phyloP scores from a whole-genome alignment of 257 asterid species.

The Ocimum tenuiflorum region DNA sequence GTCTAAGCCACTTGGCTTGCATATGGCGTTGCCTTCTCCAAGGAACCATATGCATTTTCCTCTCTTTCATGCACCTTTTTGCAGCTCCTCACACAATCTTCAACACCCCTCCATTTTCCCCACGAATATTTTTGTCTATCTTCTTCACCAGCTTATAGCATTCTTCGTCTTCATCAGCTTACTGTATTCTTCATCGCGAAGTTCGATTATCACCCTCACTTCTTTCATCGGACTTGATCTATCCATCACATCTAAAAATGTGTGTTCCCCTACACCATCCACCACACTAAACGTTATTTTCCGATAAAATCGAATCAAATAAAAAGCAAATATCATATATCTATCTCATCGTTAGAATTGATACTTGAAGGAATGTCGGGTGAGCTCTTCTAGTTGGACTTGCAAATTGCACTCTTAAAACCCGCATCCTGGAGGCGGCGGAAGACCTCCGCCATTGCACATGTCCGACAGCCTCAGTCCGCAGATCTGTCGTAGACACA shows the following conservation, averaged over 20 bases:
- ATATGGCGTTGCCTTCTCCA: slow-evolving; percentile 87
- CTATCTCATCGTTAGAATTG: too few relatives aligned
- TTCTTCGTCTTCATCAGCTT: slow-evolving; percentile 73
- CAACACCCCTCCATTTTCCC: slow-evolving; percentile 71
- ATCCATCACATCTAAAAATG: slow-evolving; percentile 69
- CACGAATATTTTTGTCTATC: slow-evolving; percentile 58
- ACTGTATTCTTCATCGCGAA: slow-evolving; percentile 56
- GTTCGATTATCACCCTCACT: slow-evolving; percentile 63
- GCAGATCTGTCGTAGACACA: slow-evolving; percentile 41
- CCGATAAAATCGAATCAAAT: too few relatives aligned
- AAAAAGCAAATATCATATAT: too few relatives aligned
- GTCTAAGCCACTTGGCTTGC: slow-evolving; percentile 88
- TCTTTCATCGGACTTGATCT: slow-evolving; percentile 47
- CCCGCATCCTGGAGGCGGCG: slow-evolving; percentile 56
- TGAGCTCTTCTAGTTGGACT: slow-evolving; percentile 81
- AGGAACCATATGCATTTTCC: slow-evolving; percentile 84
- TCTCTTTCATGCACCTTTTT: slow-evolving; percentile 83
- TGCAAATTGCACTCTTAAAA: slow-evolving; percentile 70
- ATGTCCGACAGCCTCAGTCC: slow-evolving; percentile 51
- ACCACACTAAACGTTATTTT: not conserved
- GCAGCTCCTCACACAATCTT: slow-evolving; percentile 65
- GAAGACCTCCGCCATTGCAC: slow-evolving; percentile 64
- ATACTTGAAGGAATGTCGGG: slow-evolving; percentile 73
- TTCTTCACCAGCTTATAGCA: slow-evolving; percentile 45
- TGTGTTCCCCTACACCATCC: slow-evolving; percentile 73